phyloP scores from a whole-genome alignment of 306 rosid species.

The Prinsepia uniflora region DNA sequence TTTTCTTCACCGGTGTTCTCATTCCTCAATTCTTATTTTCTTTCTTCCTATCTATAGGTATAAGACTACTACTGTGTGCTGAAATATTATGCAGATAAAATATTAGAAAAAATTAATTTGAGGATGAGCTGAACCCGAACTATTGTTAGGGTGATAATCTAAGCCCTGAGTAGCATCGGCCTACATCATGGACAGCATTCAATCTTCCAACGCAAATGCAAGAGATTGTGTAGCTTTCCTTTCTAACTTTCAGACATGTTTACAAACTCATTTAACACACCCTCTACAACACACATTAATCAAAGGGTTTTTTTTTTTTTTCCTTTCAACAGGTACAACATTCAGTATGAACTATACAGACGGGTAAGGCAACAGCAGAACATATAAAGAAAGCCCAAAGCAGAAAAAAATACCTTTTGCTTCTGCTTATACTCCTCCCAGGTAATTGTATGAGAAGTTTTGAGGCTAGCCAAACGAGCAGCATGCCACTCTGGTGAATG shows the following conservation, averaged over 20 bases:
- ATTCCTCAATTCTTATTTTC: no score
- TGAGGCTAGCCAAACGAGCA: constrained; percentile 99
- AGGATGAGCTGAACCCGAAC: background rate
- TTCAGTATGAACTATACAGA: background rate
- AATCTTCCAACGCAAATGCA: background rate
- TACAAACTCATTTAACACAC: background rate
- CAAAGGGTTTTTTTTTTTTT: background rate
- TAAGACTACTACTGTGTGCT: background rate
- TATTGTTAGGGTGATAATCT: background rate
- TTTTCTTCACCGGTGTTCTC: no score
- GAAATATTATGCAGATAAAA: background rate
- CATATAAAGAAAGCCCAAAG: background rate
- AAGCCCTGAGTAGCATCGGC: background rate
- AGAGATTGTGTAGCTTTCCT: background rate
- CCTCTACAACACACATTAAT: background rate
- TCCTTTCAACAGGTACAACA: background rate
- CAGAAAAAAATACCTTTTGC: constrained; percentile 60
- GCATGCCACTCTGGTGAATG: constrained; percentile 99
- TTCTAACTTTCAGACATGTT: background rate
- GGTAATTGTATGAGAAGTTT: constrained; percentile 91
- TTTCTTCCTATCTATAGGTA: no score
- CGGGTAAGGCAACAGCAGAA: background rate
- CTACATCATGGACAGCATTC: background rate
- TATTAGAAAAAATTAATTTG: background rate
- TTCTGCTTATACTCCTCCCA: constrained; percentile 96